Conservation (phyloP, 768 basidiomycete species). For the Amanita subjunquillea region DNA sequence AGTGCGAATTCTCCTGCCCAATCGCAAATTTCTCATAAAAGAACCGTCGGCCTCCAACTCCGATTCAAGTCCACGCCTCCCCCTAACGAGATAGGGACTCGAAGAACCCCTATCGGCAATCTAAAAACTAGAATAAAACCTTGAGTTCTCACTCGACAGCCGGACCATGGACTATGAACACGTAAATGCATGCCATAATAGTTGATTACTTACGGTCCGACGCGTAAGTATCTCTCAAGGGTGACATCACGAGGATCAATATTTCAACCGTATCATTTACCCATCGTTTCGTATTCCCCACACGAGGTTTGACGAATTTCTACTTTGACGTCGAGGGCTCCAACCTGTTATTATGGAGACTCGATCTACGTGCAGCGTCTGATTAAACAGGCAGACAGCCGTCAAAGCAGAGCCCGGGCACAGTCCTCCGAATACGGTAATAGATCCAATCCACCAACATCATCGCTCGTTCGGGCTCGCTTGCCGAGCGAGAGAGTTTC, state of each 20-base stretch:
- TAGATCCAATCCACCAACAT: neutral
- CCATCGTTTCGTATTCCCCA: neutral
- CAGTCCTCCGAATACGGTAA: neutral
- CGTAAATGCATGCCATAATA: conserved; percentile 7
- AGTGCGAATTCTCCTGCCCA: neutral
- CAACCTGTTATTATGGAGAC: neutral
- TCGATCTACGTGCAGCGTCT: neutral
- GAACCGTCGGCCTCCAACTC: neutral
- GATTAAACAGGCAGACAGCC: neutral
- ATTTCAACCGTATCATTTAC: neutral
- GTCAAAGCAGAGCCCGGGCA: neutral
- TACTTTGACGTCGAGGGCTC: neutral
- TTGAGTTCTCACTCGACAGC: neutral
- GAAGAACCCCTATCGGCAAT: conserved; percentile 5
- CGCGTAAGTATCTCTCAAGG: neutral
- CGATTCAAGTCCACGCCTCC: neutral
- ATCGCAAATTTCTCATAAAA: neutral
- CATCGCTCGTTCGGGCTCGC: neutral
- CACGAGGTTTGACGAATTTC: neutral
- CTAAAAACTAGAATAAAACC: conserved; percentile 4
- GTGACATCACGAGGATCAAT: neutral
- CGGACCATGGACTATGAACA: neutral
- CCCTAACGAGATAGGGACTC: neutral
- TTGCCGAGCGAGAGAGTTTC: neutral
- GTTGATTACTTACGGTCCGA: neutral